A percentile compares a stretch with the other conserved stretches of the same genome.
These are phyloP conservation scores for Mortierella sp. DNA, from an alignment of 371 early-diverging fungal genomes.

Conservation along the genomic window DNA sequence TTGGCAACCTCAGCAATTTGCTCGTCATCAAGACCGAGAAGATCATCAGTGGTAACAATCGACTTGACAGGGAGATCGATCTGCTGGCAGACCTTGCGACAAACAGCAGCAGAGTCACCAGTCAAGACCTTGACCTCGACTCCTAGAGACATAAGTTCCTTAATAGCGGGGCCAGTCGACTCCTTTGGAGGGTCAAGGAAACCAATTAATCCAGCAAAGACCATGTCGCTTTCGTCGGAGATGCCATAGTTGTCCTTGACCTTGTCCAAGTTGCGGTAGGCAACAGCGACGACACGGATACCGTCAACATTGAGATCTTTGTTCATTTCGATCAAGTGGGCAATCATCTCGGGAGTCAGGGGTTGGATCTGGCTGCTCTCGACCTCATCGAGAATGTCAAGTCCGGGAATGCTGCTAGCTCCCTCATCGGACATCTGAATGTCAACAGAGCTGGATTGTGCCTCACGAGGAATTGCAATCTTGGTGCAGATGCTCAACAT, in stretches of 20 bases:
- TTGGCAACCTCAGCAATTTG: slow-evolving; percentile 44
- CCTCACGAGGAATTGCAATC: slow-evolving; percentile 31
- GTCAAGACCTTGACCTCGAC: slow-evolving; percentile 59
- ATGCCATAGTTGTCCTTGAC: slow-evolving; percentile 27
- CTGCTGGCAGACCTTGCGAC: slow-evolving; percentile 54
- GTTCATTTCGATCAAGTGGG: slow-evolving; percentile 32
- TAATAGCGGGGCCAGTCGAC: slow-evolving; percentile 49
- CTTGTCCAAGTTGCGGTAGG: slow-evolving; percentile 36
- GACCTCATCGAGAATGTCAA: slow-evolving; percentile 20
- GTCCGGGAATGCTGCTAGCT: not conserved
- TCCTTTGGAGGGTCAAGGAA: slow-evolving; percentile 60
- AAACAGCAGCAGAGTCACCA: slow-evolving; percentile 58
- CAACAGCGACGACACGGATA: slow-evolving; percentile 58
- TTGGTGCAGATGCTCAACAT: slow-evolving; percentile 53
- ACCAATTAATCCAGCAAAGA: slow-evolving; percentile 56
- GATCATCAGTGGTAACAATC: slow-evolving; percentile 46
- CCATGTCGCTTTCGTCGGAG: slow-evolving; percentile 50
- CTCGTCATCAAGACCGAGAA: slow-evolving; percentile 46
- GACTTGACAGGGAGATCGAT: slow-evolving; percentile 56
- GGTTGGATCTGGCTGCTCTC: slow-evolving; percentile 27
- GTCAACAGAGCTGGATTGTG: slow-evolving; percentile 4
- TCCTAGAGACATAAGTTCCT: slow-evolving; percentile 38
- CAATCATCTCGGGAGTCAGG: slow-evolving; percentile 29
- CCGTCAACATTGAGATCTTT: slow-evolving; percentile 53
- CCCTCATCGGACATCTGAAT: slow-evolving; percentile 20